A percentile compares a stretch with the other conserved stretches of the same genome.
phyloP scores from a whole-genome alignment of 1,139 yeast genomes.

The Saccharomyces hybrid region DNA sequence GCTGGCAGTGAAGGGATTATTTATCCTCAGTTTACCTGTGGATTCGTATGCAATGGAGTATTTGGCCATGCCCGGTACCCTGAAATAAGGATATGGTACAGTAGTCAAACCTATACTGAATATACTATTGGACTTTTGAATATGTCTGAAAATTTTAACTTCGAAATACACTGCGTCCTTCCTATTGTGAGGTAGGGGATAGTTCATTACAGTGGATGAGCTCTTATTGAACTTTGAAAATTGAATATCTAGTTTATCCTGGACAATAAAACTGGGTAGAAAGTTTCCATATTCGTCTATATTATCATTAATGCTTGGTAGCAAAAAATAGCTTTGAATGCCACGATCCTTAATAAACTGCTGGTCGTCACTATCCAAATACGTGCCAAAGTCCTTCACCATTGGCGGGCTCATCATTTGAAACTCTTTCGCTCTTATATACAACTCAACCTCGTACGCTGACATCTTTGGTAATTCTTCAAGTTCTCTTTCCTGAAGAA shows the following conservation, averaged over 20 bases:
- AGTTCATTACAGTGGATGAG: slow-evolving; percentile 47
- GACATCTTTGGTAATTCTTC: slow-evolving; percentile 33
- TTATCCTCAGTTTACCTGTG: slow-evolving; percentile 71
- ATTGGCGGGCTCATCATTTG: slow-evolving; percentile 36
- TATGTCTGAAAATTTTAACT: slow-evolving; percentile 51
- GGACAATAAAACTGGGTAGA: slow-evolving; percentile 40
- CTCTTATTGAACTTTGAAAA: slow-evolving; percentile 38
- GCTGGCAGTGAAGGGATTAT: slow-evolving; percentile 71
- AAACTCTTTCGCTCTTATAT: slow-evolving; percentile 35
- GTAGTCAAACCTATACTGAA: slow-evolving; percentile 76
- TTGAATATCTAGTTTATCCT: slow-evolving; percentile 55
- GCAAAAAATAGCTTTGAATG: slow-evolving; percentile 40
- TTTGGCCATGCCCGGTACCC: slow-evolving; percentile 76
- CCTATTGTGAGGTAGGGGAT: slow-evolving; percentile 57
- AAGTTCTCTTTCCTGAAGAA: slow-evolving; percentile 30
- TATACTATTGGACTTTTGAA: slow-evolving; percentile 34
- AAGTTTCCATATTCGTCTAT: slow-evolving; percentile 33
- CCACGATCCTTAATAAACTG: slow-evolving; percentile 43
- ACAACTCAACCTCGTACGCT: slow-evolving; percentile 31
- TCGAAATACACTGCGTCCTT: slow-evolving; percentile 66
- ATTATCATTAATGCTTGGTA: slow-evolving; percentile 35
- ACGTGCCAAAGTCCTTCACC: slow-evolving; percentile 37
- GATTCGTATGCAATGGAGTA: slow-evolving; percentile 86
- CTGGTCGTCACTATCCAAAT: slow-evolving; percentile 33
- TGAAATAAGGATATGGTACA: slow-evolving; percentile 81